Conservation (phyloP, 108 stramenopile genomes). For the Asterionellopsis glacialis region DNA sequence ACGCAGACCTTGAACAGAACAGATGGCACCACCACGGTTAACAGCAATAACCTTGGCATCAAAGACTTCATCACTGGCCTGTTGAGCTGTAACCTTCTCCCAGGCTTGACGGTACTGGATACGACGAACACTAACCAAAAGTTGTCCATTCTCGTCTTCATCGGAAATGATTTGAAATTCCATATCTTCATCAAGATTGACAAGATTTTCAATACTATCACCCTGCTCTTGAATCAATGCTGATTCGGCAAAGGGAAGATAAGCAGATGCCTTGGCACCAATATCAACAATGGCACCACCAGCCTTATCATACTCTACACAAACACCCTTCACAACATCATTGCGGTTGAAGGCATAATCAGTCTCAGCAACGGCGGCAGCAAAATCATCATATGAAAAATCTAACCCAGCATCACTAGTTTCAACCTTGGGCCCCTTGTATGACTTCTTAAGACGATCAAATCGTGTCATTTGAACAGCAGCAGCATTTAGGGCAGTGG, state of each 20-base stretch:
- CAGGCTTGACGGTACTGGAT: constrained; percentile 92
- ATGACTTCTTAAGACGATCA: constrained; percentile 67
- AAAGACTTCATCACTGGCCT: constrained; percentile 75
- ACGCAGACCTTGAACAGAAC: constrained; percentile 86
- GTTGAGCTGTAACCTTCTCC: constrained; percentile 72
- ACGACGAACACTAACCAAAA: constrained; percentile 79
- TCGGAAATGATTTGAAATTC: constrained; percentile 94
- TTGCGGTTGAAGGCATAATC: constrained; percentile 82
- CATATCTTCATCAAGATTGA: constrained; percentile 69
- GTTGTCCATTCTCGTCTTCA: constrained; percentile 91
- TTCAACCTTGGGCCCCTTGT: constrained; percentile 60
- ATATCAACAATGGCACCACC: constrained; percentile 83
- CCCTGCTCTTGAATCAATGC: constrained; percentile 56
- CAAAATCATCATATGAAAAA: constrained; percentile 82
- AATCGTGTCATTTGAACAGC: constrained; percentile 50
- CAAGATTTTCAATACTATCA: constrained; percentile 50
- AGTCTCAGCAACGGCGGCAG: constrained; percentile 63
- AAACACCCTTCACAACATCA: constrained; percentile 73
- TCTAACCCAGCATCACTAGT: constrained; percentile 35
- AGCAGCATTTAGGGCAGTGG: constrained; percentile 2
- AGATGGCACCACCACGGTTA: constrained; percentile 96
- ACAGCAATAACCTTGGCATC: constrained; percentile 88
- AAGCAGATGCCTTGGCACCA: constrained; percentile 93
- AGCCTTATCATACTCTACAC: constrained; percentile 61
- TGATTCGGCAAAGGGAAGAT: constrained; percentile 83